Evolutionary conservation across 2,329 filamentous ascomycete genomes (phyloP), one percentile per base, ranked within the genome.

Genomic region (Sporothrix curviconia): DNA sequence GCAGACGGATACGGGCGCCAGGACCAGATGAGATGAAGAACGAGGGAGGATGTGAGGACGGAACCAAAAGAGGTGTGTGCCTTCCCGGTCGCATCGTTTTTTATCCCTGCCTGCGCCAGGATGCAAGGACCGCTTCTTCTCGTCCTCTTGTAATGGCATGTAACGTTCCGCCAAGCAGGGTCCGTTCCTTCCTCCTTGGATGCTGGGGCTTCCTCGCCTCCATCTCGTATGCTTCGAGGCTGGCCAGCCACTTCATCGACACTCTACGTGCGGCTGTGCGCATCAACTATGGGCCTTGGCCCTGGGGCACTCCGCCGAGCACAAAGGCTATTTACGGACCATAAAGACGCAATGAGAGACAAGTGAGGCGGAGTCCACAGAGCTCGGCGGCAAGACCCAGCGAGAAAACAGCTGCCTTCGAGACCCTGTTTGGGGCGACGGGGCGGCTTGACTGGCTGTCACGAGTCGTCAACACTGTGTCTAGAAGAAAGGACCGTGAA

Each of bases 41-140:
- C 39, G 24, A 47, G 47, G 55, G 32, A 15, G 36, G 19, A 36
- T n/a, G 25, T n/a, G 44, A 47, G 24, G n/a, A 25, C 19, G 28
- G 42, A 30, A 25, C 19, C 32, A 57, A 43, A 17, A 44, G 22
- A 34, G 30, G 42, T 37, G 30, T 46, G 52, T 47, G 52, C 52
- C 42, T 22, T 55, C 42, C 39, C 52, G 42, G 52, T 37, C 52
- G 52, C 40, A 46, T 55, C 42, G 19, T 46, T 34, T 55, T 47
- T 55, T 55, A 37, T 46, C 22, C 42, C 30, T 28, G 25, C 36
- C 37, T 34, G 49, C n/a, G n/a, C n/a, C n/a, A n/a, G n/a, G n/a
- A n/a, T n/a, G n/a, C n/a, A n/a, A n/a, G n/a, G n/a, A n/a, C n/a
- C n/a, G n/a, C n/a, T n/a, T n/a, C n/a, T n/a, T n/a, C n/a, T n/a